Base-by-base conservation (phyloP, 345 rosid genomes). In the Dipteronia dyeriana region DNA sequence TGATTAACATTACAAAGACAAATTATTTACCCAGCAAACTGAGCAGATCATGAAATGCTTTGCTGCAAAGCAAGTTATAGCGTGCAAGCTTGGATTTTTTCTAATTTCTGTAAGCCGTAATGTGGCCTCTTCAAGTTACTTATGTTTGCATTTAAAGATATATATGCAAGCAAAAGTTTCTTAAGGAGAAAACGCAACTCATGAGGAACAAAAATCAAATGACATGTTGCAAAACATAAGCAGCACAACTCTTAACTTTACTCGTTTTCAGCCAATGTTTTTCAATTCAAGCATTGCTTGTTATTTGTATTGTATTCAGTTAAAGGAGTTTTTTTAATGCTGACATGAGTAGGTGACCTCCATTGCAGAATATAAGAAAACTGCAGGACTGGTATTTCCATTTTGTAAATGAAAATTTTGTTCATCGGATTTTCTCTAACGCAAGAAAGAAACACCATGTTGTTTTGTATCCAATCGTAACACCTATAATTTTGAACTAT, bases 41-140 rank as follows among this genome's bases (percentile, higher is more conserved):
- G 25, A 26, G 23, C 7, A 68, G 20, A 69, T 62, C 47, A 43
- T n/a, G 20, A 54, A 54, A 41, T 41, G 3, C 57, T 71, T 43
- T 59, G 31, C 38, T 29, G 60, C 56, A n/a, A 67, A 6, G 49
- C 45, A 57, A 71, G 76, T 45, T 60, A 63, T 81, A 19, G 66
- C 84, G 80, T 77, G 78, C 71, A 81, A 73, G 78, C 41, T 14
- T 75, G n/a, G n/a, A n/a, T n/a, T n/a, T n/a, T n/a, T n/a, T n/a
- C n/a, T n/a, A n/a, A n/a, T n/a, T n/a, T n/a, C n/a, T n/a, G n/a
- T n/a, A n/a, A n/a, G n/a, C n/a, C 65, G 62, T 70, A 70, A 70
- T 26, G 10, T 70, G 61, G 9, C 61, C 14, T 3, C 23, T 51
- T 13, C 3, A 70, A 5, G 45, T 31, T 31, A 19, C 16, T 49